Base-by-base conservation (phyloP, 2,329 filamentous ascomycete genomes). In the Neofusicoccum kwambonambiense region DNA sequence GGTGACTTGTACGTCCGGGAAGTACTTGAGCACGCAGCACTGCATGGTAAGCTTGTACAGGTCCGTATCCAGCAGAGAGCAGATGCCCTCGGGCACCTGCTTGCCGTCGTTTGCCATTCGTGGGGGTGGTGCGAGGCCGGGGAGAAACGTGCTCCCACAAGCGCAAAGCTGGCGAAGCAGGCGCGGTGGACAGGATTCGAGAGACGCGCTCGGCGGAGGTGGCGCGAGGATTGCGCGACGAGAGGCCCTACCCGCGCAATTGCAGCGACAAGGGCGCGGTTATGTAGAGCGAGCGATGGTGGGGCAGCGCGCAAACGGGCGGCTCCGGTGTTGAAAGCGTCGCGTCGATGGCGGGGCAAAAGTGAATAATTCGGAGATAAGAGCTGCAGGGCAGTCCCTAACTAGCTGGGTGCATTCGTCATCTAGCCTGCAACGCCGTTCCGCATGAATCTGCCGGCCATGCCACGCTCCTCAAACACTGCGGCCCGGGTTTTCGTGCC, bases 11-110 rank as follows among this genome's bases (percentile, higher is more conserved):
- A 77, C 81, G 65, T 93, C 84, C 39, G 90, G 90, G 78, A 96
- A 98, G 81, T 93, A 96, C 78, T 96, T 96, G 70, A 96, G 86
- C 69, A 98, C 90, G 67, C 76, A 78, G 62, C 77, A 97, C 89
- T 99, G 95, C 95, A 99, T 99, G 19, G 95, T 99, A 78, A 99
- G 80, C 80, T 99, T 99, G 86, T 97, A 99, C 67, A 99, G 79
- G 76, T 90, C 88, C 64, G 82, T 84, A 65, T 84, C 82, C 51
- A 84, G 72, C n/a, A 83, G 74, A 2, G 81, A 83, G 35, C 72
- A 71, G 57, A 78, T 68, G 70, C 76, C 76, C 71, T 77, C 76
- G 5, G 79, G 77, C 74, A 76, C 51, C 31, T 31, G 63, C 67
- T 60, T 22, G 31, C 35, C 37, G 41, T 37, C 12, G 42, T 13